These are phyloP conservation scores for Colletotrichum paranaense DNA, from an alignment of 2,329 filamentous ascomycete species.

Conservation along the genomic window DNA sequence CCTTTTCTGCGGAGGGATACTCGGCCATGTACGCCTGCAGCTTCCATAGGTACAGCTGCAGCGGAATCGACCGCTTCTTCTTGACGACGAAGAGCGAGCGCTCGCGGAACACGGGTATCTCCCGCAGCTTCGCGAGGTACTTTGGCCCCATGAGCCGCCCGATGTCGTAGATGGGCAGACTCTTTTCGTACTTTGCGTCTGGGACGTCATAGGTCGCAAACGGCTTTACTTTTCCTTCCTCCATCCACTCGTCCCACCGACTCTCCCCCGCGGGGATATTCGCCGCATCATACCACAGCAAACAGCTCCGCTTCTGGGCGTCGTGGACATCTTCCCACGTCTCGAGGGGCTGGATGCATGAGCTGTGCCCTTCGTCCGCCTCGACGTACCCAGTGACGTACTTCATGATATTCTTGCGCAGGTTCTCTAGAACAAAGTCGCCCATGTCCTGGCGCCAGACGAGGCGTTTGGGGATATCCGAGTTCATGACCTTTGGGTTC, in stretches of 20 bases:
- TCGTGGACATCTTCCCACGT: constrained; percentile 57
- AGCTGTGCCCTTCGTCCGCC: constrained; percentile 42
- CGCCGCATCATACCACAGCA: constrained; percentile 51
- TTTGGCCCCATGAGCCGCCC: constrained; percentile 60
- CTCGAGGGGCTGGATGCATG: constrained; percentile 55
- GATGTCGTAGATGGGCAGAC: constrained; percentile 66
- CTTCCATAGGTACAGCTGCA: constrained; percentile 67
- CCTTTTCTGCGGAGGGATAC: not conserved
- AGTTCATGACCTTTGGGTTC: constrained; percentile 1
- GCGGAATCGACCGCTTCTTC: constrained; percentile 48
- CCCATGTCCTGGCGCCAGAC: constrained; percentile 69
- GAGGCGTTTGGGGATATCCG: constrained; percentile 31
- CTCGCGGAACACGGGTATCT: constrained; percentile 25
- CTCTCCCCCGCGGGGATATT: constrained; percentile 3
- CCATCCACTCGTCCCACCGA: too few species aligned
- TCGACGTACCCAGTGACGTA: constrained; percentile 55
- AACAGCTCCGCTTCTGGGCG: constrained; percentile 54
- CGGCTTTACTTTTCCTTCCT: not conserved
- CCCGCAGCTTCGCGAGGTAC: constrained; percentile 51
- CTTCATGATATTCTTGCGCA: constrained; percentile 60
- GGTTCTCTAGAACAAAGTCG: constrained; percentile 59
- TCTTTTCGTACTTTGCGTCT: constrained; percentile 45
- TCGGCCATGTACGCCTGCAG: constrained; percentile 64
- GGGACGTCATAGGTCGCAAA: constrained; percentile 49
- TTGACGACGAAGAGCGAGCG: constrained; percentile 54